Evolutionary conservation across 768 basidiomycete species (phyloP).

Genomic region (Cyathus striatus): DNA sequence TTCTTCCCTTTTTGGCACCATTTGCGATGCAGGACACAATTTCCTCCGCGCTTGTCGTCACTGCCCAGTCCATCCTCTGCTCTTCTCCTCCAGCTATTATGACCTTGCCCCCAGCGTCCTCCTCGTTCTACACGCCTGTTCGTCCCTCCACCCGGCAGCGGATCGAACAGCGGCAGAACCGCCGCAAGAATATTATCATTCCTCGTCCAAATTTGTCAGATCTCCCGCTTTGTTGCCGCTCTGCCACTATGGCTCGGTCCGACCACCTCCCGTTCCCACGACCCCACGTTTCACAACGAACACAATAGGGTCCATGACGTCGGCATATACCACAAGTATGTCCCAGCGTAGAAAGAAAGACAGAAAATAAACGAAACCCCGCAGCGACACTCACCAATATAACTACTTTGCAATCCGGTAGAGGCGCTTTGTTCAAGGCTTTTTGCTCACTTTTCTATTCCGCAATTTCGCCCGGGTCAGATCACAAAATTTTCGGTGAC

Average conservation of each 20-base stretch:
- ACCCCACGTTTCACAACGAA: slow-evolving; percentile 38
- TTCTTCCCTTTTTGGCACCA: too few relatives aligned
- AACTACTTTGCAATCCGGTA: neutral
- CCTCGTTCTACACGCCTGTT: too few relatives aligned
- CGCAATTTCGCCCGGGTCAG: neutral
- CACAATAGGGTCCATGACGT: slow-evolving; percentile 18
- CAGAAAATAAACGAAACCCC: too few relatives aligned
- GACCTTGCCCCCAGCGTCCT: too few relatives aligned
- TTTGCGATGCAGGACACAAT: too few relatives aligned
- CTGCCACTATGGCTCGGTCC: slow-evolving; percentile 10
- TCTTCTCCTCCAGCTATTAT: too few relatives aligned
- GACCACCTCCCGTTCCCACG: slow-evolving; percentile 22
- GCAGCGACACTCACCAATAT: slow-evolving; percentile 7
- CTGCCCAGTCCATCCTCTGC: too few relatives aligned
- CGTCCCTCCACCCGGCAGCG: slow-evolving; percentile 1
- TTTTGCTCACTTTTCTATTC: neutral
- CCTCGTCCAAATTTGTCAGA: slow-evolving; percentile 18
- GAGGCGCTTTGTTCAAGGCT: neutral
- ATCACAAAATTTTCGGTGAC: neutral
- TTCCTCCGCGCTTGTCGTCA: too few relatives aligned
- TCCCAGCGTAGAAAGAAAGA: too few relatives aligned
- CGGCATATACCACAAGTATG: slow-evolving; percentile 3
- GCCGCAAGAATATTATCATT: slow-evolving; percentile 4
- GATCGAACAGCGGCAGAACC: slow-evolving; percentile 5
- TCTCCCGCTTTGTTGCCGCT: slow-evolving; percentile 10